Base-by-base conservation (phyloP, 768 basidiomycete species). In the Boletus reticuloceps region DNA sequence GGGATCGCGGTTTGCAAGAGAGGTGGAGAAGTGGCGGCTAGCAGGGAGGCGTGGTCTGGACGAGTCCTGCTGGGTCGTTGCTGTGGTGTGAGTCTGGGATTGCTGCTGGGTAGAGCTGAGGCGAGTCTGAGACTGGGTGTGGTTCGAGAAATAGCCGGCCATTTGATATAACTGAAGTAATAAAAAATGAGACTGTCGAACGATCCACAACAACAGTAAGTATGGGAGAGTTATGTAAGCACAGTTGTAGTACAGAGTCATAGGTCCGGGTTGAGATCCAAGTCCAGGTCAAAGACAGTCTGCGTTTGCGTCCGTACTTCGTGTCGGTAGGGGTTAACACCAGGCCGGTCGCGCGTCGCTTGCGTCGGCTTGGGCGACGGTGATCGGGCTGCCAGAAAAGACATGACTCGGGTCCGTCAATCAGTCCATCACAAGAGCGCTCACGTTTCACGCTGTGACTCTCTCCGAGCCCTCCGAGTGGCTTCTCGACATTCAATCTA, bases 251-350 rank as follows among this genome's bases (percentile, higher is more conserved):
- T 14, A 40, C 46, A 51, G 10, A 10, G 7, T 75, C 61, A 89
- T 53, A 92, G 65, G 70, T 93, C 91, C 2, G 90, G 91, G 64
- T 93, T 93, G 53, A 93, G 77, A 67, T 93, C 91, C 57, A 93
- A 73, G 70, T 92, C 91, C 51, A 93, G 74, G 66, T 91, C 89
- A 69, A 91, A 89, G 62, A 85, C 75, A 56, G 81, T 82, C 58
- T 81, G 78, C 48, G 79, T 79, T 50, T 82, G 82, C 17, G 76
- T 79, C 48, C 80, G 83, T 40, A 82, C 72, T 66, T 91, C 88
- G 50, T 85, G 86, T 52, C 87, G 75, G 70, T 91, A 91, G 20
- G 86, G 82, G 60, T 90, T 85, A 9, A 78, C 79, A 0, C 80
- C 86, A 25, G 77, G 78, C 0, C 68, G 63, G 45, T 83, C 79